These are phyloP conservation scores for Colletotrichum musicola DNA, from an alignment of 2,329 filamentous ascomycete species.

Conservation along the genomic window DNA sequence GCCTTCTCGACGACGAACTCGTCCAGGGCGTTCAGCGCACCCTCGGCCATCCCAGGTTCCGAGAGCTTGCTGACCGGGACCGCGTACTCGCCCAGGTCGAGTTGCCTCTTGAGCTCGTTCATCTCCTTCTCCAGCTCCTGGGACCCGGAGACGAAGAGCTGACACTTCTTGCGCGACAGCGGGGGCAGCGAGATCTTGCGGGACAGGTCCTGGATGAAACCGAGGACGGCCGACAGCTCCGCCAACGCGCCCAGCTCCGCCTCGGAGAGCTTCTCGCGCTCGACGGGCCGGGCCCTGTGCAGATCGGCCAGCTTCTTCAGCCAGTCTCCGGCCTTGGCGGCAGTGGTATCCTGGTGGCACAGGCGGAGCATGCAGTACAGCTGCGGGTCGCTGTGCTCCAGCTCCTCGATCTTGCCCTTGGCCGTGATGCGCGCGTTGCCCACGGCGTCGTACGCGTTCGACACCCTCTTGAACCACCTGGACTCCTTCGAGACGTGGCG, in stretches of 20 bases:
- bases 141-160: constrained; percentile 50
- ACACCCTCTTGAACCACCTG: constrained; percentile 58
- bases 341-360: constrained; percentile 53
- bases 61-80: constrained; percentile 57
- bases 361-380: constrained; percentile 60
- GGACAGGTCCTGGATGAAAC: constrained; percentile 55
- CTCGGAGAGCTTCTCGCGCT: constrained; percentile 50
- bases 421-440: constrained; percentile 53
- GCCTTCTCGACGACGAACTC: constrained; percentile 52
- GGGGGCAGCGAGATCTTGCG: constrained; percentile 51
- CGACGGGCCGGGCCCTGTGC: constrained; percentile 48
- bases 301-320: constrained; percentile 55
- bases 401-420: constrained; percentile 55
- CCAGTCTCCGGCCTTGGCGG: constrained; percentile 53
- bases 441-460: constrained; percentile 47
- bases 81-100: constrained; percentile 56
- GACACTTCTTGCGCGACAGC: constrained; percentile 53
- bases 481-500: constrained; percentile 49
- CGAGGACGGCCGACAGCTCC: constrained; percentile 52
- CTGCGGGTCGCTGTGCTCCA: constrained; percentile 54
- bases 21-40: constrained; percentile 52
- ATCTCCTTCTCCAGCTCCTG: constrained; percentile 54
- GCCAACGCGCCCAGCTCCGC: constrained; percentile 50
- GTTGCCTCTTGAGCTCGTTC: constrained; percentile 49
- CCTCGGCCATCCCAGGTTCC: constrained; percentile 53